A percentile compares a stretch with the other conserved stretches of the same genome.
These are phyloP conservation scores for Trichoderma sp. DNA, from an alignment of 2,329 filamentous ascomycete species.

Conservation along the genomic window DNA sequence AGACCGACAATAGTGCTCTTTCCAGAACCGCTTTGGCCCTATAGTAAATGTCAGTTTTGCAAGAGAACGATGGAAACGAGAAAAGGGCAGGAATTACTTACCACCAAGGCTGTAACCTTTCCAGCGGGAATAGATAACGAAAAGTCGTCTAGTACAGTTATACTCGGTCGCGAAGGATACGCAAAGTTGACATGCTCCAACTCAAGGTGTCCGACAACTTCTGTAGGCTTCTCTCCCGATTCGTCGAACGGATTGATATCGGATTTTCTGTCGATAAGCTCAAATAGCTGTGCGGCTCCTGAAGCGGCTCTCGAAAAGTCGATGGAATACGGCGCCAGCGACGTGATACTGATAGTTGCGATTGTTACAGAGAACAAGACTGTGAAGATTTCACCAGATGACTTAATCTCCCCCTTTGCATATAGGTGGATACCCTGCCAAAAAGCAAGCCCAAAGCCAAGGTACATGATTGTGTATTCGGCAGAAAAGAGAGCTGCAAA, in stretches of 20 bases:
- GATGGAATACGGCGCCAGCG: constrained; percentile 42
- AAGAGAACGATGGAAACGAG: accelerated
- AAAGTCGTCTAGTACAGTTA: constrained; percentile 46
- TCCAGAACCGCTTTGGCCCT: constrained; percentile 43
- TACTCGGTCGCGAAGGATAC: constrained; percentile 48
- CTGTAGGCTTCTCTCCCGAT: constrained; percentile 35
- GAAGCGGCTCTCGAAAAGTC: constrained; percentile 44
- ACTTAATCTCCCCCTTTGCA: constrained; percentile 40
- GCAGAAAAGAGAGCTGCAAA: constrained; percentile 43
- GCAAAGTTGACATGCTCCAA: constrained; percentile 46
- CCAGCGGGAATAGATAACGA: constrained; percentile 47
- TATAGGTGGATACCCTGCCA: constrained; percentile 48
- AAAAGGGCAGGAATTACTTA: constrained; percentile 31
- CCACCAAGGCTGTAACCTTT: constrained; percentile 47
- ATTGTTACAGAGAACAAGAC: constrained; percentile 45
- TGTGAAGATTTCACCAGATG: constrained; percentile 44
- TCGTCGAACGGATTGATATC: constrained; percentile 41
- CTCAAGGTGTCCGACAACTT: constrained; percentile 39
- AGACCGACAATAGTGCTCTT: constrained; percentile 45
- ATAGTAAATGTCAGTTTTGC: neutral
- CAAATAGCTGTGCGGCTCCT: constrained; percentile 41
- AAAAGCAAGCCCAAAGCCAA: constrained; percentile 47
- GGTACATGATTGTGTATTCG: constrained; percentile 46
- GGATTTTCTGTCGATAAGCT: constrained; percentile 42
- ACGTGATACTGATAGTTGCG: constrained; percentile 40